A percentile compares a stretch with the other conserved stretches of the same genome.
Evolutionary conservation across 2,329 filamentous ascomycete genomes (phyloP).

Genomic region (Myriosclerotinia curreyana): DNA sequence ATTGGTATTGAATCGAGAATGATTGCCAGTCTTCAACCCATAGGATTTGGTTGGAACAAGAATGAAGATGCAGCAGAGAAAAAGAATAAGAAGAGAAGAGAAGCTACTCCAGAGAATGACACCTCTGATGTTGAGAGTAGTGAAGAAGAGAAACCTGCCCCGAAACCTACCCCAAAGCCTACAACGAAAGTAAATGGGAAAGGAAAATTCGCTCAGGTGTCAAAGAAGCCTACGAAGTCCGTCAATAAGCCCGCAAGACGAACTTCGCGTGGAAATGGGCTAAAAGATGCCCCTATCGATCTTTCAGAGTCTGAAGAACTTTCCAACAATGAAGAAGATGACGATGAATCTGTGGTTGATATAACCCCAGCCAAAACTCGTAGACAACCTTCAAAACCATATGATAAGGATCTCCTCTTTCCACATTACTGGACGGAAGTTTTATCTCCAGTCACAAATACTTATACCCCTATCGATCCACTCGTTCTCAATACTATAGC

Average conservation of each 20-base stretch:
- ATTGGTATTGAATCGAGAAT: slow-evolving; percentile 79
- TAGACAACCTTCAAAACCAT: slow-evolving; percentile 45
- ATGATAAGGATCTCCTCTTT: slow-evolving; percentile 74
- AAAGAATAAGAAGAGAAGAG: slow-evolving; percentile 34
- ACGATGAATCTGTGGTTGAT: slow-evolving; percentile 57
- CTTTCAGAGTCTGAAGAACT: slow-evolving; percentile 51
- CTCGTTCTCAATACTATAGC: slow-evolving; percentile 65
- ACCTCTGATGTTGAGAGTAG: slow-evolving; percentile 28
- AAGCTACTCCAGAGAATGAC: slow-evolving; percentile 43
- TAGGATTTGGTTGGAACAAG: slow-evolving; percentile 90
- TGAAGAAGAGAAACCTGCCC: slow-evolving; percentile 23
- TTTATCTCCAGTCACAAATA: slow-evolving; percentile 75
- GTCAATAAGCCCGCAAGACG: slow-evolving; percentile 27
- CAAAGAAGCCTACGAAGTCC: slow-evolving; percentile 26
- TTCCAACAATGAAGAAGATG: slow-evolving; percentile 47
- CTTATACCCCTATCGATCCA: slow-evolving; percentile 75
- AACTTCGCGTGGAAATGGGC: slow-evolving; percentile 33
- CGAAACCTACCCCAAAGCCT: slow-evolving; percentile 27
- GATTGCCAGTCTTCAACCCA: slow-evolving; percentile 78
- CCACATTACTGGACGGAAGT: slow-evolving; percentile 95
- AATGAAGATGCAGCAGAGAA: slow-evolving; percentile 67
- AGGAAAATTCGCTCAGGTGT: slow-evolving; percentile 27
- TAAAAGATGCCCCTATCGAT: slow-evolving; percentile 43
- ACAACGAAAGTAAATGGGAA: slow-evolving; percentile 27
- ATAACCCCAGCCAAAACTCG: slow-evolving; percentile 39